Base-by-base conservation (phyloP, 768 basidiomycete species). In the Suillus clintonianus region DNA sequence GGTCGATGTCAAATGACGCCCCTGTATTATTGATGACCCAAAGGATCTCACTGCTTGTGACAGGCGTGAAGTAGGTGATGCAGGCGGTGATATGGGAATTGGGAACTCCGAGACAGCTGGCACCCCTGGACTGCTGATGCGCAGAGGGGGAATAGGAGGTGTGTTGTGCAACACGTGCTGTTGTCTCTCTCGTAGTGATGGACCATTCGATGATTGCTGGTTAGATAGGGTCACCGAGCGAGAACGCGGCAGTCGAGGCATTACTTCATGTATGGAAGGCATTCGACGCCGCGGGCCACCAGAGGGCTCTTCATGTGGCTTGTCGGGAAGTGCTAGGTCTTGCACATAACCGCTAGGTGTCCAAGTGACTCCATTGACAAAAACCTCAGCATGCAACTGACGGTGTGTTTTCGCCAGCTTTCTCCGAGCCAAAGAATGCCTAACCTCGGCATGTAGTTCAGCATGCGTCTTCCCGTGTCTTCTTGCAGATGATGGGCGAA, bases 361-460 rank as follows among this genome's bases (percentile, higher is more conserved):
- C 65, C 68, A 68, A 13, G 72, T 69, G n/a, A 68, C 42, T 10
- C 69, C 72, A 22, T 70, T 64, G 30, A 68, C 69, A 42, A 79
- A 80, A 6, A 80, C 73, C 32, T 70, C 68, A 2, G 39, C 34
- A 55, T 80, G 79, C 15, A 80, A 73, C 17, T 78, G 71, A n/a
- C 59, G 42, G 54, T 81, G 80, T n/a, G 39, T 57, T 63, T 73
- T 80, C 66, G 76, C 73, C 10, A 32, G 4, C 27, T 47, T 42
- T 51, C 63, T 24, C 41, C 63, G 1, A 36, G 66, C 42, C 19
- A 61, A 37, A 41, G 37, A 15, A 27, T 65, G 45, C 19, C 57
- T n/a, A 41, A 66, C 65, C 14, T 53, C 42, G 27, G 43, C 30
- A 34, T 66, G 69, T 22, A 74, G 48, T 32, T 72, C 74, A 50